These are phyloP conservation scores for Pyropia yezoensis DNA, from an alignment of 23 red algal genomes.

Conservation along the genomic window DNA sequence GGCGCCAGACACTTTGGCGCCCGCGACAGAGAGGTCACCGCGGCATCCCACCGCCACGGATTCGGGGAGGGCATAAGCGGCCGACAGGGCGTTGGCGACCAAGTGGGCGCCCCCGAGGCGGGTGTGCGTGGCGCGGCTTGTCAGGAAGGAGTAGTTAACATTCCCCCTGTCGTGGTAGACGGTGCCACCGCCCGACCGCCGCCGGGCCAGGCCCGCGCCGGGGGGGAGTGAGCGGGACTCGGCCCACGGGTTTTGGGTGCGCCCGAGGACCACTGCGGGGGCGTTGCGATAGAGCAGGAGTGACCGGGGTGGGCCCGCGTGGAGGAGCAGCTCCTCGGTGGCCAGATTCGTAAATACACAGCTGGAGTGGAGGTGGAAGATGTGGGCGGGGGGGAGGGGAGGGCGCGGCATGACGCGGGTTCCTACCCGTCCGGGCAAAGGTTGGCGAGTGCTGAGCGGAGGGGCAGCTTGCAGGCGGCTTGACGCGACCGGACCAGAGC, in stretches of 20 bases:
- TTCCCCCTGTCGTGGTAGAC: constrained; percentile 95
- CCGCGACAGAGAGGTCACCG: constrained; percentile 51
- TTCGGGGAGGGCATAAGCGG: not conserved
- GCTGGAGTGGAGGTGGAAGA: constrained; percentile 11
- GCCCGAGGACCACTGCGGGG: constrained; percentile 70
- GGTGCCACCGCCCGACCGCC: constrained; percentile 86
- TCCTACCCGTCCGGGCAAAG: too few relatives aligned
- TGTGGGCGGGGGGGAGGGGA: not conserved
- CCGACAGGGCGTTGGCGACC: constrained; percentile 25
- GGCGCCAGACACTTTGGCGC: constrained; percentile 68
- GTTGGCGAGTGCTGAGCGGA: too few relatives aligned
- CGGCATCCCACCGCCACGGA: not conserved
- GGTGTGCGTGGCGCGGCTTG: constrained; percentile 21
- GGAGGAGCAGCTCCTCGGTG: constrained; percentile 60
- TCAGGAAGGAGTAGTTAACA: constrained; percentile 67
- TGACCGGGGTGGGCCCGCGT: not conserved
- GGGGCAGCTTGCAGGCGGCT: too few relatives aligned
- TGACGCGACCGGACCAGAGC: too few relatives aligned
- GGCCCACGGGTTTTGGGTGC: constrained; percentile 76
- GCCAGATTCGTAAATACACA: constrained; percentile 78
- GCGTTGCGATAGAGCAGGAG: constrained; percentile 87
- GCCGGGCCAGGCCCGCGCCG: constrained; percentile 23
- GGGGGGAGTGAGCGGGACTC: constrained; percentile 9
- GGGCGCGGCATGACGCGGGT: too few relatives aligned
- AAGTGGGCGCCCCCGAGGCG: constrained; percentile 21